These are phyloP conservation scores for Zymoseptoria crescenta DNA, from an alignment of 2,329 filamentous ascomycete species.

Conservation along the genomic window DNA sequence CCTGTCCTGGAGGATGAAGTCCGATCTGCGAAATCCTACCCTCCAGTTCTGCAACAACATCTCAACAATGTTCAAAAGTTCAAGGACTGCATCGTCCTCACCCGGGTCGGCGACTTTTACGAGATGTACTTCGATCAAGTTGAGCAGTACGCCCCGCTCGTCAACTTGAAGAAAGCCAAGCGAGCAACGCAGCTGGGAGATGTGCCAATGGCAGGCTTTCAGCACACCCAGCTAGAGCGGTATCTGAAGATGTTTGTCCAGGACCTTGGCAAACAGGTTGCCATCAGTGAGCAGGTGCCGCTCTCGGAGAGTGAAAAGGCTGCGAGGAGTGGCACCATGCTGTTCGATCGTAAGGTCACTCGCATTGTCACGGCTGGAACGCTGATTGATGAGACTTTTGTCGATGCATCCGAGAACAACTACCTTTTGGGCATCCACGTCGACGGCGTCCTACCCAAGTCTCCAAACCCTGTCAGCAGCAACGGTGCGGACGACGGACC, in stretches of 20 bases:
- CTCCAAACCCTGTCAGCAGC: conserved; percentile 9
- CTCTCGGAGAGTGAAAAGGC: conserved; percentile 47
- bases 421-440: conserved; percentile 78
- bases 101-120: conserved; percentile 91
- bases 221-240: conserved; percentile 83
- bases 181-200: conserved; percentile 72
- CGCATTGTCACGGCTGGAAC: conserved; percentile 91
- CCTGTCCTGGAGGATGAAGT: conserved; percentile 37
- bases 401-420: conserved; percentile 89
- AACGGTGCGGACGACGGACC: conserved; percentile 26
- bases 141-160: conserved; percentile 73
- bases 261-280: conserved; percentile 83
- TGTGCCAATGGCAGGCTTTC: conserved; percentile 93
- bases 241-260: conserved; percentile 90
- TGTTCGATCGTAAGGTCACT: conserved; percentile 78
- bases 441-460: conserved; percentile 22
- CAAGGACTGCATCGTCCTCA: conserved; percentile 81
- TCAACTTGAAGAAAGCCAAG: conserved; percentile 78
- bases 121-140: conserved; percentile 97
- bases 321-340: conserved; percentile 64
- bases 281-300: conserved; percentile 86
- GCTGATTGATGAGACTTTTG: conserved; percentile 93
- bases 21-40: conserved; percentile 53
- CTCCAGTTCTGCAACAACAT: conserved; percentile 81
- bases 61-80: conserved; percentile 85